Evolutionary conservation across 2,329 filamentous ascomycete species (phyloP), one percentile per base, ranked within the genome.

Genomic region (Colletotrichum theobromicola): DNA sequence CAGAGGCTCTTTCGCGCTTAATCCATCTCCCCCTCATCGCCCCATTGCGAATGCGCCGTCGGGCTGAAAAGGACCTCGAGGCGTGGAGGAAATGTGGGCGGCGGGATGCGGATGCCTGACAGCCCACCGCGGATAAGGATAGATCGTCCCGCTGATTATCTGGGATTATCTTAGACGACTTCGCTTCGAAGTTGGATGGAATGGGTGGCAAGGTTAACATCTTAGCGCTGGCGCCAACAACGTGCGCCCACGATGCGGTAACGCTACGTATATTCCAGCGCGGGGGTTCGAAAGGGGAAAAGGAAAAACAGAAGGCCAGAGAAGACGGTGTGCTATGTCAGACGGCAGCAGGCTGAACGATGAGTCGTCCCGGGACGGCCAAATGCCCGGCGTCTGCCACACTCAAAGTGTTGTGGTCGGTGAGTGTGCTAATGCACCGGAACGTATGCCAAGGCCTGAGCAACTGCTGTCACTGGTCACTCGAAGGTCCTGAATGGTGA

Each of bases 1-100:
- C 42, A 50, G 55, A 67, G 72, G 61, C 67, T 71, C 55, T 74
- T 61, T 24, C 30, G 18, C 58, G 72, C 72, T 72, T 66, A 74
- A 57, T 53, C 30, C 32, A 26, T 68, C 34, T 21, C 35, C 63
- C 64, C 50, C 16, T 62, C 32, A 60, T 50, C 57, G 18, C 57
- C 57, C 57, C 28, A 30, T 30, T 32, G 28, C 42, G 57, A 50
- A 13, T 67, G 18, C 61, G 32, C 32, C 53, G 34, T 37, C 12
- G 69, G 34, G 16, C 21, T 35, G 30, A 35, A 34, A 53, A 26
- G 34, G 34, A 16, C 34, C 9, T 15, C 24, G 57, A 26, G 62
- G 32, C 15, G 7, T 34, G 50, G 26, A 28, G 37, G 42, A 34
- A 30, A 16, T 30, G 26, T 18, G 46, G 57, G 70, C 60, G 13